These are phyloP conservation scores for Lithocarpus polystachyus DNA, from an alignment of 306 rosid genomes.

Conservation along the genomic window DNA sequence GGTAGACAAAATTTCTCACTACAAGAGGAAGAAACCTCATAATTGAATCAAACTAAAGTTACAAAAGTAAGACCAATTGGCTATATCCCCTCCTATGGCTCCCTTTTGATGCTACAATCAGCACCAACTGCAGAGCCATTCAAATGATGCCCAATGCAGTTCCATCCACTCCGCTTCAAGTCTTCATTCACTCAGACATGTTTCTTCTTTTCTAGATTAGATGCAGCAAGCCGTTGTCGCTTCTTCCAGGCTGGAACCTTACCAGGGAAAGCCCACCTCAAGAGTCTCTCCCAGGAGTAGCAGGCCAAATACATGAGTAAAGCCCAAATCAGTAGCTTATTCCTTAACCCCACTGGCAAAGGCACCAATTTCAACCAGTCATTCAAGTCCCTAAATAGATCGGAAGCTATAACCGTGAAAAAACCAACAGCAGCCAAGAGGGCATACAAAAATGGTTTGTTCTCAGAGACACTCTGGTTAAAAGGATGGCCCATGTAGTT, in stretches of 20 bases:
- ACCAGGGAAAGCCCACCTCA: conserved; percentile 93
- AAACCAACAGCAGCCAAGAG: conserved; percentile 67
- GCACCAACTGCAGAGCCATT: conserved; percentile 15
- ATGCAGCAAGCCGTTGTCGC: conserved; percentile 65
- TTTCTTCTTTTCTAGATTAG: conserved; percentile 72
- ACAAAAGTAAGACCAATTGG: neutral
- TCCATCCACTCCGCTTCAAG: neutral
- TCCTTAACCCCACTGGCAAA: conserved; percentile 74
- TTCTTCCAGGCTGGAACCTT: conserved; percentile 87
- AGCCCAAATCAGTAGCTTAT: conserved; percentile 88
- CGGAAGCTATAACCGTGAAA: conserved; percentile 85
- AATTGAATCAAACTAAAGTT: neutral
- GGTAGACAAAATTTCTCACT: neutral
- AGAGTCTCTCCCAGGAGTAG: conserved; percentile 84
- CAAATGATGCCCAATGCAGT: conserved; percentile 14
- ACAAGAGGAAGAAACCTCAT: neutral
- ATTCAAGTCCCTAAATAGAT: conserved; percentile 75
- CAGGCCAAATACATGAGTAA: conserved; percentile 71
- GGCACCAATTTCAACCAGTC: conserved; percentile 92
- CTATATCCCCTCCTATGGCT: conserved; percentile 9
- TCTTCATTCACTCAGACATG: conserved; percentile 36
- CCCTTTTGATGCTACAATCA: neutral
- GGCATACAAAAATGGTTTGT: conserved; percentile 80
- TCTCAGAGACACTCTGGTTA: conserved; percentile 92
- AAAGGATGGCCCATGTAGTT: conserved; percentile 99